Evolutionary conservation across 2,329 filamentous ascomycete genomes (phyloP).

Genomic region (Ploettnerulaceae sp.): DNA sequence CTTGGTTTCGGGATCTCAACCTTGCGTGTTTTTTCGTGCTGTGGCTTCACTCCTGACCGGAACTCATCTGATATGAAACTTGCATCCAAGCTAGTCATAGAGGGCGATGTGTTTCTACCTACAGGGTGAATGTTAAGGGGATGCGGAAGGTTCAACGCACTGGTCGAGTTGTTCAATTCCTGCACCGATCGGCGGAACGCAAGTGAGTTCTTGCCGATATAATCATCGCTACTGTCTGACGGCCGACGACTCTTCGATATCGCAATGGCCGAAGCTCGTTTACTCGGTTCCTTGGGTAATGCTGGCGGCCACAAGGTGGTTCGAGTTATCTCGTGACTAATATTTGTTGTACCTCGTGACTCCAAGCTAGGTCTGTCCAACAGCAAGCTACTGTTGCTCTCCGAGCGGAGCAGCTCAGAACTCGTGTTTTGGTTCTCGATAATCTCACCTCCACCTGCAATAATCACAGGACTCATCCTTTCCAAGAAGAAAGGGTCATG

Average conservation of each 20-base stretch:
- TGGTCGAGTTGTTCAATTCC: slow-evolving; percentile 43
- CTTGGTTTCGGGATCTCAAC: slow-evolving; percentile 37
- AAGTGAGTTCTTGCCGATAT: slow-evolving; percentile 48
- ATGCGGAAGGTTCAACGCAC: slow-evolving; percentile 45
- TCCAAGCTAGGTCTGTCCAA: slow-evolving; percentile 41
- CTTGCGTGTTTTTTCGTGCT: slow-evolving; percentile 33
- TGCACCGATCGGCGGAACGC: slow-evolving; percentile 53
- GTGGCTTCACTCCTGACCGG: slow-evolving; percentile 36
- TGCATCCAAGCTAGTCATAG: slow-evolving; percentile 53
- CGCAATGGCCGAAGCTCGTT: slow-evolving; percentile 16
- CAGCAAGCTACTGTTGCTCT: slow-evolving; percentile 46
- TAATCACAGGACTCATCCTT: slow-evolving; percentile 61
- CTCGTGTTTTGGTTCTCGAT: slow-evolving; percentile 55
- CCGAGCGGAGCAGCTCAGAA: slow-evolving; percentile 44
- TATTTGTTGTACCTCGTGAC: slow-evolving; percentile 36
- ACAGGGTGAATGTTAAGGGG: slow-evolving; percentile 44
- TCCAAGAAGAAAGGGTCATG: slow-evolving; percentile 55
- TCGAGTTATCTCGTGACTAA: slow-evolving; percentile 36
- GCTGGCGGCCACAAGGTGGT: slow-evolving; percentile 51
- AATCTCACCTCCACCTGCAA: slow-evolving; percentile 55
- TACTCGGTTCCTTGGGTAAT: slow-evolving; percentile 38
- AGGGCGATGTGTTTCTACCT: slow-evolving; percentile 40
- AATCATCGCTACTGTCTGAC: slow-evolving; percentile 54
- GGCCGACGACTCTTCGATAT: slow-evolving; percentile 31
- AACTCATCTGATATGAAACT: slow-evolving; percentile 55